These are phyloP conservation scores for Mucor piriformis DNA, from an alignment of 371 early-diverging fungal species.

Conservation along the genomic window DNA sequence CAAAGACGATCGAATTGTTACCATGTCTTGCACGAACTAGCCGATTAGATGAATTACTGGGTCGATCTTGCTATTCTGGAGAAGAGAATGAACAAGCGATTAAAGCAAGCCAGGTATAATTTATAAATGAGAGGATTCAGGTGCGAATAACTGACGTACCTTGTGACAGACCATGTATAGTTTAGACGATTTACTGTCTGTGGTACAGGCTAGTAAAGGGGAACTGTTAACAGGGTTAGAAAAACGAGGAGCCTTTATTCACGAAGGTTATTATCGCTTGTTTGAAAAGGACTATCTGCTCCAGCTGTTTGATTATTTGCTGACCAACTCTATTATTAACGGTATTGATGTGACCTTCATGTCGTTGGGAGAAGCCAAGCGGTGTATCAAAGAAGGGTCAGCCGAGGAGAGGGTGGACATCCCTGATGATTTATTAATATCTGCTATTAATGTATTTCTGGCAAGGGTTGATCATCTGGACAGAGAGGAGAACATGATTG, in stretches of 20 bases:
- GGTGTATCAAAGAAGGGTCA: slow-evolving; percentile 25
- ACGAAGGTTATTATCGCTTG: slow-evolving; percentile 44
- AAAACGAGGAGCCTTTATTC: slow-evolving; percentile 38
- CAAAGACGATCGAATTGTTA: slow-evolving; percentile 46
- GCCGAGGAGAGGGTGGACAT: slow-evolving; percentile 21
- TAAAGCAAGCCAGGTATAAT: background rate
- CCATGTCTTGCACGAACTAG: slow-evolving; percentile 44
- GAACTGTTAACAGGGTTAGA: slow-evolving; percentile 47
- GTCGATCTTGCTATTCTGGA: slow-evolving; percentile 41
- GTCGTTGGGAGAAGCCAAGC: slow-evolving; percentile 24
- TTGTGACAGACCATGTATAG: slow-evolving; percentile 31
- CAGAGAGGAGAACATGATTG: background rate
- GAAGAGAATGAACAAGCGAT: slow-evolving; percentile 31
- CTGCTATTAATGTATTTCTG: slow-evolving; percentile 36
- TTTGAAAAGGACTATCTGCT: slow-evolving; percentile 37
- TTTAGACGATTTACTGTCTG: slow-evolving; percentile 32
- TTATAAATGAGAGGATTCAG: background rate
- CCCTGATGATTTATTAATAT: slow-evolving; percentile 33
- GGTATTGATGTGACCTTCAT: slow-evolving; percentile 28
- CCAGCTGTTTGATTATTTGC: slow-evolving; percentile 37
- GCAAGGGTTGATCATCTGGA: background rate
- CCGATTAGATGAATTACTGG: slow-evolving; percentile 40
- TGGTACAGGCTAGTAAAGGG: slow-evolving; percentile 57
- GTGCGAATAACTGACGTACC: background rate
- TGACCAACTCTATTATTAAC: slow-evolving; percentile 33